Conservation (phyloP, 2,329 filamentous ascomycete genomes). For the Hirsutella minnesotensis region DNA sequence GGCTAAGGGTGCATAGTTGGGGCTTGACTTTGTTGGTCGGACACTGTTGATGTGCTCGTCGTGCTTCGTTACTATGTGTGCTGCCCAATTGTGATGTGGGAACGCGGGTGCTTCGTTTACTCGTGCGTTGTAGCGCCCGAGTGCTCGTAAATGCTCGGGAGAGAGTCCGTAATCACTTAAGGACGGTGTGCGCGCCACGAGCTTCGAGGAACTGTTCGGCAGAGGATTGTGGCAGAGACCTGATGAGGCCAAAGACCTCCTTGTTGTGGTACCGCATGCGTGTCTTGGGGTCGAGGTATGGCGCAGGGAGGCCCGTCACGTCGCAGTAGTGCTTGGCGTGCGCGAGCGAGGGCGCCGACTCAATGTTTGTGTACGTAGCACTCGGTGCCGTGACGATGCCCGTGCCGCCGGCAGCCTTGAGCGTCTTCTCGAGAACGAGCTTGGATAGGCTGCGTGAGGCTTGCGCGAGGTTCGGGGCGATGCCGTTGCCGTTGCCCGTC, state of each 20-base stretch:
- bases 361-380: constrained; percentile 92
- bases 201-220: constrained; percentile 84
- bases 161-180: constrained; percentile 51
- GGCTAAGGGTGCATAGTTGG: constrained; percentile 73
- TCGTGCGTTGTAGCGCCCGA: background rate
- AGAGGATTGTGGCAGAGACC: constrained; percentile 66
- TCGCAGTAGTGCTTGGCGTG: constrained; percentile 89
- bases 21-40: constrained; percentile 91
- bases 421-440: constrained; percentile 76
- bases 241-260: constrained; percentile 79
- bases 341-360: constrained; percentile 79
- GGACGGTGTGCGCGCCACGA: constrained; percentile 80
- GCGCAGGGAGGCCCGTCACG: constrained; percentile 81
- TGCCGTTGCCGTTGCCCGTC: constrained; percentile 25
- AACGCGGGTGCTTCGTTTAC: background rate
- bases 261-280: constrained; percentile 84
- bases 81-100: background rate
- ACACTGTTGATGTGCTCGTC: constrained; percentile 36
- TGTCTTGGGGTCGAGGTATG: constrained; percentile 92
- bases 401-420: constrained; percentile 25
- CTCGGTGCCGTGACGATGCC: constrained; percentile 41
- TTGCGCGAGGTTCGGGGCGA: constrained; percentile 68
- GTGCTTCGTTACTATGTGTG: background rate
- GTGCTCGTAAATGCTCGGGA: background rate
- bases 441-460: constrained; percentile 78